Evolutionary conservation across 2,329 filamentous ascomycete species (phyloP).

Genomic region (Colletotrichum salicis): DNA sequence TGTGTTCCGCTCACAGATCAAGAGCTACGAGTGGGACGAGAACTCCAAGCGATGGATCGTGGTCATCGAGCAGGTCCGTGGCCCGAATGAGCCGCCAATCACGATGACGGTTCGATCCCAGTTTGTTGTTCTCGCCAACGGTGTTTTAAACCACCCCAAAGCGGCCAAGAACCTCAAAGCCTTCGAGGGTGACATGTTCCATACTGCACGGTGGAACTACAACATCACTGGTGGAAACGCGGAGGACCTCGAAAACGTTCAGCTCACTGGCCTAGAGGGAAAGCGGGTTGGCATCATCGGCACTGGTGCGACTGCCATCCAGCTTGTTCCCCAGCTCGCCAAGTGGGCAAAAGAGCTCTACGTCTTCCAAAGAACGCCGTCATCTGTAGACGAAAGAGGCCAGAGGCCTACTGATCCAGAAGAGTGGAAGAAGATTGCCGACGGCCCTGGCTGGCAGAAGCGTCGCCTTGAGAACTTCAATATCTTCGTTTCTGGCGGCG

Average conservation of each 20-base stretch:
- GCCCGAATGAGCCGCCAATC: constrained; percentile 40
- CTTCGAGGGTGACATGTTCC: constrained; percentile 55
- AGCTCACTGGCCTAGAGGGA: constrained; percentile 56
- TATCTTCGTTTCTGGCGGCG: constrained; percentile 44
- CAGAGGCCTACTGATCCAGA: constrained; percentile 53
- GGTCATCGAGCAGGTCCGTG: constrained; percentile 39
- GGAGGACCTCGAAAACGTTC: constrained; percentile 50
- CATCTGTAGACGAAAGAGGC: constrained; percentile 50
- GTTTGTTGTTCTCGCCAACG: constrained; percentile 52
- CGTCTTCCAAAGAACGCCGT: constrained; percentile 68
- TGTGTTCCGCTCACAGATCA: constrained; percentile 55
- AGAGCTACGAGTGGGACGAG: constrained; percentile 59
- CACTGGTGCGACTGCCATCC: constrained; percentile 60
- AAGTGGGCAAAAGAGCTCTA: constrained; percentile 60
- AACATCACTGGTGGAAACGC: constrained; percentile 52
- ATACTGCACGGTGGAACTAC: constrained; percentile 60
- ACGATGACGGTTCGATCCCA: constrained; percentile 49
- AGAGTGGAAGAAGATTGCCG: constrained; percentile 51
- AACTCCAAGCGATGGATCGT: constrained; percentile 40
- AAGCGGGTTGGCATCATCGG: constrained; percentile 61
- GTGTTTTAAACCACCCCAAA: constrained; percentile 53
- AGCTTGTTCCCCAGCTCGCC: constrained; percentile 56
- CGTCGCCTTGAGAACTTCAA: constrained; percentile 58
- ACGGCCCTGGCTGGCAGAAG: constrained; percentile 59
- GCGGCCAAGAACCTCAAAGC: constrained; percentile 54